Evolutionary conservation across 495 filamentous ascomycete species (phyloP).

Genomic region (Talaromyces thailandensis): DNA sequence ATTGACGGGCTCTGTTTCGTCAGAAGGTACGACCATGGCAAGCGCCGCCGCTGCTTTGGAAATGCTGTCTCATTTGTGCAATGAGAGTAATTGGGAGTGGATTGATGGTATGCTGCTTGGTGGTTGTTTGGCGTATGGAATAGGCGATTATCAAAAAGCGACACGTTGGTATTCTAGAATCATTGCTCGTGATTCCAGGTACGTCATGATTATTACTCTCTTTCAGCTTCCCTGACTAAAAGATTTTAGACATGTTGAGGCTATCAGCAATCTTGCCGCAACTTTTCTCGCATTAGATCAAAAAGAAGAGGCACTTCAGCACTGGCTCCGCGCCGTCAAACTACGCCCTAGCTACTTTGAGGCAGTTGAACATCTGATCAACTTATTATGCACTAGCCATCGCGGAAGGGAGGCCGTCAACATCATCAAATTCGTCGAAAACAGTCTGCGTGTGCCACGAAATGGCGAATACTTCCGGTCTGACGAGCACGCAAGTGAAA

Average conservation of each 20-base stretch:
- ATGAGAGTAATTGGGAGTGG: constrained; percentile 87
- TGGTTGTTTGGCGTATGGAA: constrained; percentile 87
- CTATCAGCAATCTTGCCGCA: constrained; percentile 87
- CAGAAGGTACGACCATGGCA: constrained; percentile 24
- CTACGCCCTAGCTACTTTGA: constrained; percentile 87
- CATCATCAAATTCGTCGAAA: constrained; percentile 85
- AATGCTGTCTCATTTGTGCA: constrained; percentile 71
- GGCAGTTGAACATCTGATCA: constrained; percentile 91
- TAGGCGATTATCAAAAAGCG: constrained; percentile 80
- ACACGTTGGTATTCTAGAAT: constrained; percentile 85
- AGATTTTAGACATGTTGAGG: constrained; percentile 75
- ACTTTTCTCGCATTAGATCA: constrained; percentile 76
- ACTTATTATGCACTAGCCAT: constrained; percentile 73
- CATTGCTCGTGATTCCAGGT: constrained; percentile 71
- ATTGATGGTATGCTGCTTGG: constrained; percentile 90
- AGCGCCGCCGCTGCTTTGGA: constrained; percentile 65
- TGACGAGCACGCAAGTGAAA: constrained; percentile 46
- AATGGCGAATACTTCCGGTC: constrained; percentile 38
- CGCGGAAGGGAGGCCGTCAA: constrained; percentile 79
- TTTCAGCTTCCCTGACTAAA: constrained; percentile 17
- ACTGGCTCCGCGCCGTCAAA: constrained; percentile 80
- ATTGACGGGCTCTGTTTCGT: constrained; percentile 21
- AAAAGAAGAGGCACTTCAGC: constrained; percentile 72
- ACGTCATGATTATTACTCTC: constrained; percentile 20
- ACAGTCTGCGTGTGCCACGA: constrained; percentile 50